A percentile compares a stretch with the other conserved stretches of the same genome.
These are phyloP conservation scores for Dactylellina cionopaga DNA, from an alignment of 2,329 filamentous ascomycete genomes.

Conservation along the genomic window DNA sequence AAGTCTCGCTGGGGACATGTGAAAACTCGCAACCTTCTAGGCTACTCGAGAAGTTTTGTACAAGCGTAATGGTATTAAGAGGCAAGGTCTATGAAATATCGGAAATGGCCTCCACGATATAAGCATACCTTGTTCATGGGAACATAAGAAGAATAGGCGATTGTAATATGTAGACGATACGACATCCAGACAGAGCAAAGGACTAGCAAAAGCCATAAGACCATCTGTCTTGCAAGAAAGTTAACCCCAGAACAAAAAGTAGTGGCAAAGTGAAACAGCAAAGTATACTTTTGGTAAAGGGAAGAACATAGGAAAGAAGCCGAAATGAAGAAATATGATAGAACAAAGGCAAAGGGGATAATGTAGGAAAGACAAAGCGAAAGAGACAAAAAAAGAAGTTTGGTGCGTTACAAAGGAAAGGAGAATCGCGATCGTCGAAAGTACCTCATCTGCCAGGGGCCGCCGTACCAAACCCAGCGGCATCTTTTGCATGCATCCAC, in stretches of 20 bases:
- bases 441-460: neutral
- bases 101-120: no score
- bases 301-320: neutral
- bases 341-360: neutral
- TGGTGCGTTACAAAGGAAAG: neutral
- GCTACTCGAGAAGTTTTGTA: no score
- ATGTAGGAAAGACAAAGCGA: neutral
- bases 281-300: neutral
- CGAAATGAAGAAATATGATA: no score
- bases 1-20: neutral
- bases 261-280: neutral
- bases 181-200: no score
- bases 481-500: constrained; percentile 51
- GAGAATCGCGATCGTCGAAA: neutral
- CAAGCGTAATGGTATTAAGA: no score
- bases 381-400: neutral
- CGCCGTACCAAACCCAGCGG: constrained; percentile 27
- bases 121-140: no score
- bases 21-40: no score
- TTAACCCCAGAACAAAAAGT: neutral
- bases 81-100: no score
- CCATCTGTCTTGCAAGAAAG: neutral
- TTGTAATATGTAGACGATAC: no score
- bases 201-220: no score
- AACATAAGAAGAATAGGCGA: no score